Evolutionary conservation across 345 rosid genomes (phyloP).

Genomic region (Sonneratia caseolaris): DNA sequence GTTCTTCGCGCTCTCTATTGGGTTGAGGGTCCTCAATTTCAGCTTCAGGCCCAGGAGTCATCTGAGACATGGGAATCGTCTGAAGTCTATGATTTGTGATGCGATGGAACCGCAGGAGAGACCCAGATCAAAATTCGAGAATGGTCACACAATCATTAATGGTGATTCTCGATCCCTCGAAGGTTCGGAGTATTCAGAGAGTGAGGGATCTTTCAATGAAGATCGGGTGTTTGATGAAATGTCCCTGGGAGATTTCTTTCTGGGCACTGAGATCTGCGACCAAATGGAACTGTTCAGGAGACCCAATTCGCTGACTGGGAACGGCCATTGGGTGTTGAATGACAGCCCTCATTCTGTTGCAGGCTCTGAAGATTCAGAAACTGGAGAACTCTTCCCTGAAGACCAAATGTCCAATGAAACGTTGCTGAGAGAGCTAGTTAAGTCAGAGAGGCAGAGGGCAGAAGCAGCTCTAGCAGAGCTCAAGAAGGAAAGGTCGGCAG

Average conservation of each 20-base stretch:
- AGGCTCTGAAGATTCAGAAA: slow-evolving; percentile 10
- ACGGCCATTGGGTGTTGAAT: not conserved
- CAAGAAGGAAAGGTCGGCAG: slow-evolving; percentile 68
- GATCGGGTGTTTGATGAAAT: too few species aligned
- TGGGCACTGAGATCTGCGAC: not conserved
- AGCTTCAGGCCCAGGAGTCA: not conserved
- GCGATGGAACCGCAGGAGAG: not conserved
- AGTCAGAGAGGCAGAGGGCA: slow-evolving; percentile 45
- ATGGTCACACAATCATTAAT: too few species aligned
- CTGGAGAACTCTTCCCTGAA: slow-evolving; percentile 29
- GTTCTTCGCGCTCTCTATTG: not conserved
- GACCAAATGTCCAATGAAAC: slow-evolving; percentile 46
- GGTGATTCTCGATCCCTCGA: too few species aligned
- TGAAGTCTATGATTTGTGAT: not conserved
- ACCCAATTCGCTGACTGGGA: not conserved
- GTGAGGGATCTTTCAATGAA: too few species aligned
- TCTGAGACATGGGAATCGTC: not conserved
- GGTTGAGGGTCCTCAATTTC: slow-evolving; percentile 1
- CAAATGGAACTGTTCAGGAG: not conserved
- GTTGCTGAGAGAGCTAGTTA: slow-evolving; percentile 46
- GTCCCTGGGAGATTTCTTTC: not conserved
- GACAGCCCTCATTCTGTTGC: not conserved
- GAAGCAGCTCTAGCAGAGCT: slow-evolving; percentile 36
- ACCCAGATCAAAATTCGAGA: not conserved
- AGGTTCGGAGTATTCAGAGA: too few species aligned